Conservation (phyloP, 495 filamentous ascomycete genomes). For the Recurvomyces mirabilis region DNA sequence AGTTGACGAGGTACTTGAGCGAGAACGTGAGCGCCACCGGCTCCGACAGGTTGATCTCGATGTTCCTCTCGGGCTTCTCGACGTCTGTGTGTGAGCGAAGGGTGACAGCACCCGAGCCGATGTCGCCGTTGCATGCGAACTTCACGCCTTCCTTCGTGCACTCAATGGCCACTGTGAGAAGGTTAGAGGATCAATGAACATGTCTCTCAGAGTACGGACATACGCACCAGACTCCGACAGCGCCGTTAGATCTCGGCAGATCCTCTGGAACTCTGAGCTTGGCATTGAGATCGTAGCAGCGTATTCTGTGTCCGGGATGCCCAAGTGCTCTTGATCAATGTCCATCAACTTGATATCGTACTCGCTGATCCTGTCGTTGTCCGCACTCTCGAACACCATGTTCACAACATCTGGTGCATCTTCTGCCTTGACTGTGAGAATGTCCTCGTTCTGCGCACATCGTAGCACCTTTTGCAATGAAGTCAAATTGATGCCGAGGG, state of each 20-base stretch:
- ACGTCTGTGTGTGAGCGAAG: constrained; percentile 81
- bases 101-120: constrained; percentile 86
- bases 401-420: constrained; percentile 93
- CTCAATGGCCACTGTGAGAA: constrained; percentile 81
- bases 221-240: constrained; percentile 82
- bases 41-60: constrained; percentile 83
- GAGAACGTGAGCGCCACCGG: constrained; percentile 95
- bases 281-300: constrained; percentile 86
- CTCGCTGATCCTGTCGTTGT: constrained; percentile 84
- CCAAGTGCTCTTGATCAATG: constrained; percentile 98
- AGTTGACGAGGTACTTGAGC: constrained; percentile 98
- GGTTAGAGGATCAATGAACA: constrained; percentile 1
- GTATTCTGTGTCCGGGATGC: constrained; percentile 97
- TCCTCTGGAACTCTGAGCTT: constrained; percentile 79
- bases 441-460: constrained; percentile 86
- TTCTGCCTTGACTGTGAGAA: constrained; percentile 92
- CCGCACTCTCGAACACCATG: constrained; percentile 85
- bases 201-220: background rate
- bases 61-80: constrained; percentile 76
- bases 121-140: constrained; percentile 89
- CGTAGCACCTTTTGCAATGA: constrained; percentile 97
- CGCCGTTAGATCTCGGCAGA: constrained; percentile 80
- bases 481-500: constrained; percentile 89
- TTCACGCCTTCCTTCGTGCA: constrained; percentile 95
- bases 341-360: constrained; percentile 99